A percentile compares a stretch with the other conserved stretches of the same genome.
Conservation (phyloP, 73 alveolate species). For the Blepharisma japonicum region DNA sequence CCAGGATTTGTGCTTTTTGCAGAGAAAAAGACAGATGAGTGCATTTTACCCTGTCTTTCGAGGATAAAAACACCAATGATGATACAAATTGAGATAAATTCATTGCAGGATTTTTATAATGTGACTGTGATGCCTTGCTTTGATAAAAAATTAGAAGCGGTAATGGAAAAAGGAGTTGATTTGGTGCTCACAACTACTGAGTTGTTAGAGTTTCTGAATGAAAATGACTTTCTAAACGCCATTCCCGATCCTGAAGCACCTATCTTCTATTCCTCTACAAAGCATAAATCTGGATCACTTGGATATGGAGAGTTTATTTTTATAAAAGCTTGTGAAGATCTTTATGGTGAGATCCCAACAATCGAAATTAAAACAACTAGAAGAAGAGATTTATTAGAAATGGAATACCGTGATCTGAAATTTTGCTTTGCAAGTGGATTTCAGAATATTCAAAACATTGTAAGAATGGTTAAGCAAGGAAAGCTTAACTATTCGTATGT, state of each 20-base stretch:
- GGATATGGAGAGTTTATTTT: slow-evolving; percentile 33
- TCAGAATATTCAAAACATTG: slow-evolving; percentile 87
- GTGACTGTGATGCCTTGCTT: slow-evolving; percentile 95
- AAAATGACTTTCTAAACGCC: neutral
- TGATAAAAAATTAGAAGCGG: slow-evolving; percentile 96
- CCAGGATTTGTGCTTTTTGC: slow-evolving; percentile 72
- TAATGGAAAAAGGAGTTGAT: slow-evolving; percentile 70
- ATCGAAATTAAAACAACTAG: slow-evolving; percentile 78
- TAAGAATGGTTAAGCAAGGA: slow-evolving; percentile 71
- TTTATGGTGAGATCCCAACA: slow-evolving; percentile 34
- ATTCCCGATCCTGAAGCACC: neutral
- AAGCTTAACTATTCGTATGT: slow-evolving; percentile 85
- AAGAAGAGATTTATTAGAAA: slow-evolving; percentile 60
- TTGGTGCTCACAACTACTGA: slow-evolving; percentile 80
- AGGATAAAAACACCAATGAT: slow-evolving; percentile 35
- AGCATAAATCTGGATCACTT: neutral
- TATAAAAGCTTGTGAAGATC: slow-evolving; percentile 54
- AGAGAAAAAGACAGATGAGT: too few relatives aligned
- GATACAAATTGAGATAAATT: slow-evolving; percentile 15
- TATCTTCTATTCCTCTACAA: neutral
- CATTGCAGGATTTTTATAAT: slow-evolving; percentile 54
- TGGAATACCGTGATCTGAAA: slow-evolving; percentile 46
- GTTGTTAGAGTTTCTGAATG: slow-evolving; percentile 49
- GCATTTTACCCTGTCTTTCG: neutral
- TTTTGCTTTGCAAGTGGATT: slow-evolving; percentile 83